phyloP scores from a whole-genome alignment of 129 eudicot genomes.

The Oenanthe sinensis region DNA sequence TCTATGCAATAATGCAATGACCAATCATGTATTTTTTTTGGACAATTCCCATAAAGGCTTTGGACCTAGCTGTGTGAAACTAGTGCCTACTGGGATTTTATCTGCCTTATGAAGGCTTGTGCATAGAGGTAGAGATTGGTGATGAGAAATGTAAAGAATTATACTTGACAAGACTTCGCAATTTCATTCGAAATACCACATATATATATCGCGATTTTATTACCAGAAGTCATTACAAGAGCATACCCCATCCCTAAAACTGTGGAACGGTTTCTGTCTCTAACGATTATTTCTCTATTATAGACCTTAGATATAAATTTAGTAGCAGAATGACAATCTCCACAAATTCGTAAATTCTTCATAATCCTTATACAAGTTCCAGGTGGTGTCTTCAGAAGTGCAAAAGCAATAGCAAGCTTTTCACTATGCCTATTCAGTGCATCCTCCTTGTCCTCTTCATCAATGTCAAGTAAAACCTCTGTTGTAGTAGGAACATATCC shows the following conservation, averaged over 20 bases:
- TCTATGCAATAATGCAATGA: no score
- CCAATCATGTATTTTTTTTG: no score
- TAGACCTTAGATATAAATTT: constrained; percentile 57
- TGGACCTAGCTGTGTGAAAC: not conserved
- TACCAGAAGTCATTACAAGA: constrained; percentile 67
- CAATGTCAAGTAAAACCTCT: constrained; percentile 60
- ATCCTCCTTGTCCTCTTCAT: constrained; percentile 71
- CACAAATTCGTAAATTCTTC: constrained; percentile 72
- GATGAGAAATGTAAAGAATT: not conserved
- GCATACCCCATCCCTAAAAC: constrained; percentile 50
- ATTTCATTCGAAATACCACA: not conserved
- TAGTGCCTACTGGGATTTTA: not conserved
- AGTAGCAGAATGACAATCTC: constrained; percentile 64
- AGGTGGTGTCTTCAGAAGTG: constrained; percentile 63
- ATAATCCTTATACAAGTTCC: constrained; percentile 55
- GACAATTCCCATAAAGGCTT: no score
- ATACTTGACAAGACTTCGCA: not conserved
- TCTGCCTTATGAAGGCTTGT: not conserved
- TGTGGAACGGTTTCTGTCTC: constrained; percentile 68
- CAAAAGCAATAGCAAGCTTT: constrained; percentile 76
- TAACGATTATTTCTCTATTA: constrained; percentile 51
- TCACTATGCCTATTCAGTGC: constrained; percentile 70
- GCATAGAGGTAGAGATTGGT: not conserved
- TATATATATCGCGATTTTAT: not conserved
- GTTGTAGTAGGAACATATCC: constrained; percentile 65